Evolutionary conservation across 2,329 filamentous ascomycete species (phyloP).

Genomic region (Nemania sp.): DNA sequence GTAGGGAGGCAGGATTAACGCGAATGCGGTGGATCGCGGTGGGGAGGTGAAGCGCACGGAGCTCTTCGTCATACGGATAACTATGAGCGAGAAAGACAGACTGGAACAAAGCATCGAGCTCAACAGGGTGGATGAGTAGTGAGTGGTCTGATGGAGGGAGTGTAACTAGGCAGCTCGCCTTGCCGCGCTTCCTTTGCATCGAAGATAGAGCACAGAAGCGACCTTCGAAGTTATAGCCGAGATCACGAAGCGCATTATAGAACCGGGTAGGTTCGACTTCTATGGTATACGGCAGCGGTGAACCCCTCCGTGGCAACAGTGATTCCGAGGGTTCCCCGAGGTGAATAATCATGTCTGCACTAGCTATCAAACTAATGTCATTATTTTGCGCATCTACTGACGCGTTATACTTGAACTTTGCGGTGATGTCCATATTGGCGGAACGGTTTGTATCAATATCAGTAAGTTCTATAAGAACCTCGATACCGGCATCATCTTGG

Average conservation of each 20-base stretch:
- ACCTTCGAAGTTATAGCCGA: not conserved
- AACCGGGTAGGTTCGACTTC: not conserved
- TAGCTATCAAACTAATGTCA: not conserved
- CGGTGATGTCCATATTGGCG: not conserved
- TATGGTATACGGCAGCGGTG: not conserved
- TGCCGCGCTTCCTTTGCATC: not conserved
- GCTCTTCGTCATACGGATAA: not conserved
- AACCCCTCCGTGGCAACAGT: not conserved
- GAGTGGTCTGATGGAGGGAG: not conserved
- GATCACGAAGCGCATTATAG: not conserved
- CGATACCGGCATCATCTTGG: not conserved
- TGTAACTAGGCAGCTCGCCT: not conserved
- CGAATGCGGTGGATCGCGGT: not conserved
- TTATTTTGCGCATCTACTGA: not conserved
- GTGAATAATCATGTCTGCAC: not conserved
- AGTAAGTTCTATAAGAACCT: not conserved
- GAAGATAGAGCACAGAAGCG: not conserved
- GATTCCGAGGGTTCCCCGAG: not conserved
- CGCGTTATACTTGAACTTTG: not conserved
- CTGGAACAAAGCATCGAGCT: constrained; percentile 32
- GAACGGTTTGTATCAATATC: not conserved
- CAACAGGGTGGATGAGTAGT: constrained; percentile 27
- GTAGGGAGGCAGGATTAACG: not conserved
- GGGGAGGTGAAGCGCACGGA: not conserved
- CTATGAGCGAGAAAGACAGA: constrained; percentile 21